phyloP scores from a whole-genome alignment of 306 rosid species.

The Prunus campanulata region DNA sequence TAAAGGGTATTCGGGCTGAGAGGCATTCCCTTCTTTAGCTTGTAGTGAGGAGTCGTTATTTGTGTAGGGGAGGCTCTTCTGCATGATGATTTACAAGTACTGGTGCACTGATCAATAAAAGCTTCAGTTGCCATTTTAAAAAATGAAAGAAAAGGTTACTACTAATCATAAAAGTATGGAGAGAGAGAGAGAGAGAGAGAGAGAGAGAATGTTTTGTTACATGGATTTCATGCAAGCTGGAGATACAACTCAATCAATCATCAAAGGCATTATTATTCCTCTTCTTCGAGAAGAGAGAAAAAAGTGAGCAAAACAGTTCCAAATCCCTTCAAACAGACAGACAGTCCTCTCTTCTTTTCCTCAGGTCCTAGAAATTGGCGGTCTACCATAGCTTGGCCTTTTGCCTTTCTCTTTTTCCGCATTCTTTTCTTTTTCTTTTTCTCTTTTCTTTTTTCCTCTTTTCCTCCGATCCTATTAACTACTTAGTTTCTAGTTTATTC shows the following conservation, averaged over 20 bases:
- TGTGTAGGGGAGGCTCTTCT: no score
- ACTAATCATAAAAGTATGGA: no score
- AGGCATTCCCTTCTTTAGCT: no score
- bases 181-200: neutral
- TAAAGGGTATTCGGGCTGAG: no score
- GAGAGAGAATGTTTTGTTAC: neutral
- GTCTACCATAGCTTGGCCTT: constrained; percentile 40
- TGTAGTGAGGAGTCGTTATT: no score
- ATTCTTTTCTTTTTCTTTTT: constrained; percentile 5
- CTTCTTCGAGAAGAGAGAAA: constrained; percentile 46
- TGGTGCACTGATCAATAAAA: no score
- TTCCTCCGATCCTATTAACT: neutral
- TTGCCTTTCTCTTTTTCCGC: constrained; percentile 40
- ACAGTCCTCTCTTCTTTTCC: constrained; percentile 35
- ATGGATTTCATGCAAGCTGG: constrained; percentile 34
- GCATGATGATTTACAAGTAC: no score
- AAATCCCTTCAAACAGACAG: constrained; percentile 49
- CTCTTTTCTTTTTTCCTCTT: constrained; percentile 41
- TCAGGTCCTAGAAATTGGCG: constrained; percentile 38
- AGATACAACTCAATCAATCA: constrained; percentile 43
- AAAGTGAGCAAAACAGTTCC: constrained; percentile 3
- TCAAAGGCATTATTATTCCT: constrained; percentile 43
- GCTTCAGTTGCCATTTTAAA: no score
- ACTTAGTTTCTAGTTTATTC: constrained; percentile 17
- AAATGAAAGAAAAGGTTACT: no score